Base-by-base conservation (phyloP, 495 filamentous ascomycete genomes). In the Lichenothelia convexa region DNA sequence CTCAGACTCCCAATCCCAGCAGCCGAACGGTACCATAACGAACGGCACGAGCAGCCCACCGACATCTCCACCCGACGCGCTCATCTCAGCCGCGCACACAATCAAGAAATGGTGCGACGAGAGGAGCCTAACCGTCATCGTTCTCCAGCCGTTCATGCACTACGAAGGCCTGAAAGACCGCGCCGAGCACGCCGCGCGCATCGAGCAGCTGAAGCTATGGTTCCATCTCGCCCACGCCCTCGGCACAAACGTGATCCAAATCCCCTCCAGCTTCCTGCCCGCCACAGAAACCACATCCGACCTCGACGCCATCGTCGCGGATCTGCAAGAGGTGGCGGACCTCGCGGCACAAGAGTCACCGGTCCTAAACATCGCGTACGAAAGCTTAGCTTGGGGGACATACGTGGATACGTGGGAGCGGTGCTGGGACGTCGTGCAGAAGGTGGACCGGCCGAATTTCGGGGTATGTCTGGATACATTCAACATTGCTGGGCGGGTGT, bases 381-480 rank as follows among this genome's bases (percentile, higher is more conserved):
- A 89, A 54, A 67, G 67, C 35, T 65, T 86, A 9, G 72, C 68
- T 47, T 89, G 77, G 75, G 78, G 72, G 20, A 81, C 78, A 9
- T 68, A 73, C 44, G 56, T 75, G 42, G 64, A 83, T 49, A 73
- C 64, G 0, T 78, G 80, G 81, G 77, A 86, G 48, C 56, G 58
- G 21, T 70, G 64, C 38, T 89, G 75, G 72, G 64, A 75, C 18
- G 54, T 85, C n/a, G 71, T 82, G 0, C 47, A 61, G 34, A 53
- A 49, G 13, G 78, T 84, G 26, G 55, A 83, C 48, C 56, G 78
- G 3, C 61, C 65, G 12, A 86, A 85, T 55, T 80, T 86, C 43
- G 81, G 80, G 7, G 57, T 81, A 36, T 84, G 78, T 55, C 63
- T 86, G 12, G 80, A 86, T 56, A 80, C 76, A 0, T 89, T 80